A percentile compares a stretch with the other conserved stretches of the same genome.
Evolutionary conservation across 2,329 filamentous ascomycete genomes (phyloP).

Genomic region (Sarocladium brachiariae): DNA sequence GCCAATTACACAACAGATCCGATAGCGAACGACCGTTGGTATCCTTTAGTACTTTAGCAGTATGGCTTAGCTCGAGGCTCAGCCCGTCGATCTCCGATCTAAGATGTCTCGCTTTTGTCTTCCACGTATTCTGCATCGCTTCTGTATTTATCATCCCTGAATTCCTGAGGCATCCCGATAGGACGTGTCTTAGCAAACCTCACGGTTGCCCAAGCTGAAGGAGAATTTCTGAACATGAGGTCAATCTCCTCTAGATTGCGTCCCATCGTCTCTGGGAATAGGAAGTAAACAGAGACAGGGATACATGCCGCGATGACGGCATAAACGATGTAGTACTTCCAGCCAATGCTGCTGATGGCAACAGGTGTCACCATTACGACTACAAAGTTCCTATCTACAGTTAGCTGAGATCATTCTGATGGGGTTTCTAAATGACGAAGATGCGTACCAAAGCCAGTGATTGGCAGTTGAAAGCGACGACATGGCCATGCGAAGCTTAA

Average conservation of each 20-base stretch:
- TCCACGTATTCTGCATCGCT: constrained; percentile 20
- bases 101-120: background rate
- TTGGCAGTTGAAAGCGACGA: constrained; percentile 48
- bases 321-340: constrained; percentile 44
- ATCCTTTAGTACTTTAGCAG: no score
- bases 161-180: constrained; percentile 24
- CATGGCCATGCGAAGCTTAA: constrained; percentile 45
- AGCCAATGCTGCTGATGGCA: constrained; percentile 43
- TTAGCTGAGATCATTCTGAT: constrained; percentile 18
- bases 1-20: no score
- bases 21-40: no score
- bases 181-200: constrained; percentile 28
- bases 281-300: constrained; percentile 35
- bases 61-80: no score
- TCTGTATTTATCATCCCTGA: constrained; percentile 16
- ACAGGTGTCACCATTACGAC: constrained; percentile 38
- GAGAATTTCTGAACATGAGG: constrained; percentile 33
- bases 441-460: constrained; percentile 40
- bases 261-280: constrained; percentile 44
- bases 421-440: background rate
- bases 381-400: constrained; percentile 23
- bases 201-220: constrained; percentile 28
- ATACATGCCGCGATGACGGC: constrained; percentile 38
- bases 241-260: constrained; percentile 40
- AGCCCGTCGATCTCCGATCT: no score